Percentiles rank a stretch among this genome's conserved stretches.
phyloP scores from a whole-genome alignment of 768 basidiomycete genomes.

The Kwoniella botswanensis region DNA sequence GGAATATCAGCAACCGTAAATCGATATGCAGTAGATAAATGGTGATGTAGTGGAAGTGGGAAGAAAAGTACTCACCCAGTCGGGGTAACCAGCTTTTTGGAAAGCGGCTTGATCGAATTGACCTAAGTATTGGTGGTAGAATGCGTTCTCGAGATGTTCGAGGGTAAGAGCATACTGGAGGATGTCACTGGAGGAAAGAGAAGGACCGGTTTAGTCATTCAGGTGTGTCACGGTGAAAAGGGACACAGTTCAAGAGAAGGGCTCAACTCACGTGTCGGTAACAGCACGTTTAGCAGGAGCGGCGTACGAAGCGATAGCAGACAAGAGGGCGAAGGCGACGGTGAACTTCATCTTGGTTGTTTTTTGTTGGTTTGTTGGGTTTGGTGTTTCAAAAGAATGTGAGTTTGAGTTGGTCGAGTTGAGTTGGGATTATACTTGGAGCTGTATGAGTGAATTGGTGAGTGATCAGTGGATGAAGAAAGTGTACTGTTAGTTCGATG shows the following conservation, averaged over 20 bases:
- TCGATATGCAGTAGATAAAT: too few relatives aligned
- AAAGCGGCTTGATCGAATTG: conserved; percentile 64
- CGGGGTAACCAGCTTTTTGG: conserved; percentile 58
- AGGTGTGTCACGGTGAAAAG: neutral
- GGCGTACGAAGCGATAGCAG: conserved; percentile 33
- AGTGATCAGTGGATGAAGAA: conserved; percentile 24
- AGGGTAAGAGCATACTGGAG: conserved; percentile 56
- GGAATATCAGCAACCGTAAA: too few relatives aligned
- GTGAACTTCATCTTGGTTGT: conserved; percentile 33
- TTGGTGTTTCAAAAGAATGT: conserved; percentile 18
- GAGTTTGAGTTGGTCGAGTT: conserved; percentile 24
- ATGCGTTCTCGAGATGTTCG: conserved; percentile 57
- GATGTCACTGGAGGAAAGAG: conserved; percentile 37
- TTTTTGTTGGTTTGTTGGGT: conserved; percentile 12
- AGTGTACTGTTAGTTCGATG: neutral
- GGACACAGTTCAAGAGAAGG: neutral
- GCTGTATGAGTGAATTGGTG: conserved; percentile 6
- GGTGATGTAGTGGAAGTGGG: neutral
- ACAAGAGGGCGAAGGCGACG: conserved; percentile 32
- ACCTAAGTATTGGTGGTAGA: conserved; percentile 57
- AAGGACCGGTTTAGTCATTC: neutral
- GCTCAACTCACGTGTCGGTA: conserved; percentile 37
- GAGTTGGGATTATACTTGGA: conserved; percentile 15
- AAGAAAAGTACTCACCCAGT: conserved; percentile 57
- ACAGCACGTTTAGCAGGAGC: conserved; percentile 35